Base-by-base conservation (phyloP, 2,329 filamentous ascomycete genomes). In the Podosphaera xanthii region DNA sequence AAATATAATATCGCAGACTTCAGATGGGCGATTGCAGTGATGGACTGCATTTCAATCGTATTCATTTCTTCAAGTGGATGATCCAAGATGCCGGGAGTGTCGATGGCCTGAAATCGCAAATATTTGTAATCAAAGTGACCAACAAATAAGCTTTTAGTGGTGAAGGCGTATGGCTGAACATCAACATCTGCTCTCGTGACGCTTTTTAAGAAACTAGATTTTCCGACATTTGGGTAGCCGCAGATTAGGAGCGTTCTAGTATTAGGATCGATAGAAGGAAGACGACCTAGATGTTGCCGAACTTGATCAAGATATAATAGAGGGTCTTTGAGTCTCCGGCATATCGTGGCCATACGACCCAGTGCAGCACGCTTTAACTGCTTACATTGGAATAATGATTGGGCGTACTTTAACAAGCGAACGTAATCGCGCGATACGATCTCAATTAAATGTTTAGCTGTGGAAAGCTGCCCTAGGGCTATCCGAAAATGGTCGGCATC, bases 51-150 rank as follows among this genome's bases (percentile, higher is more conserved):
- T 74, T 98, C 92, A 69, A 98, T 98, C 2, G 92, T 97, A 75
- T 96, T 95, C 92, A 97, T 98, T 75, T 97, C 92, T 73, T 97
- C 92, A 7, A 98, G 81, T 42, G 91, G 90, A 71, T 98, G 92
- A 67, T 98, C 92, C 62, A 98, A 76, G 65, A 98, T 95, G 77
- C 92, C 92, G n/a, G 91, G 91, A 9, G 92, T 98, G 73, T 98
- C 92, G 66, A 98, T 96, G 35, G 89, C 90, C 74, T 90, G 86
- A 74, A 89, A 89, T 62, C 87, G 79, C 65, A 89, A 77, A 74
- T 91, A 92, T 74, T 95, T 95, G 77, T 94, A 94, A 73, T 95
- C 89, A 70, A 97, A 96, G 74, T 98, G 92, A 61, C 92, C 92
- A 36, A 97, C 91, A 69, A 96, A 98, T 67, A 98, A 77, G 66